Evolutionary conservation across 495 filamentous ascomycete species (phyloP).

Genomic region (Annulohypoxylon maeteangense): DNA sequence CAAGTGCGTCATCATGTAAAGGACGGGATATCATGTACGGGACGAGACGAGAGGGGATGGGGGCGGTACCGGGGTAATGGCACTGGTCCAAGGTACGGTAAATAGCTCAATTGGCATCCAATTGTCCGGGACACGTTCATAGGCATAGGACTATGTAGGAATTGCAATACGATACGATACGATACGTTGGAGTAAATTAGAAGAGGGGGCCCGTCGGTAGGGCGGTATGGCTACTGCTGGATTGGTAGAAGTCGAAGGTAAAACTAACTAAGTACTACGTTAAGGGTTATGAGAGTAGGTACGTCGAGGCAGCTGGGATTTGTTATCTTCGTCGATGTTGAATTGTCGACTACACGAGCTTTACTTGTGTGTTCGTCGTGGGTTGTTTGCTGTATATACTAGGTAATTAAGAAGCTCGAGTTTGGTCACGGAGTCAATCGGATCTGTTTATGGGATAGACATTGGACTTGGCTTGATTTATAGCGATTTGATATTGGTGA

Average conservation of each 20-base stretch:
- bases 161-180: slow-evolving; percentile 5
- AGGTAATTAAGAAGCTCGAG: not conserved
- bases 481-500: no score
- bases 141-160: slow-evolving; percentile 18
- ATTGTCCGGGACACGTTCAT: not conserved
- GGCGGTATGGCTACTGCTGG: slow-evolving; percentile 4
- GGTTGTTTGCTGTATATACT: slow-evolving; percentile 35
- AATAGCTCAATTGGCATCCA: not conserved
- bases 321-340: slow-evolving; percentile 9
- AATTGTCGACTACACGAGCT: slow-evolving; percentile 14
- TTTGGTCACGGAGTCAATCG: slow-evolving; percentile 30
- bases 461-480: not conserved
- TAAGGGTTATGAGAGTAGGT: not conserved
- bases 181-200: slow-evolving; percentile 14
- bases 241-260: slow-evolving; percentile 10
- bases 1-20: slow-evolving; percentile 89
- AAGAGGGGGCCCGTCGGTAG: not conserved
- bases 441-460: slow-evolving; percentile 8
- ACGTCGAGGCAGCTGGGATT: not conserved
- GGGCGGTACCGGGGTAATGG: not conserved
- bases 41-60: not conserved
- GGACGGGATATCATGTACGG: not conserved
- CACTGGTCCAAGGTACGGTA: not conserved
- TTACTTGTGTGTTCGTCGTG: slow-evolving; percentile 3
- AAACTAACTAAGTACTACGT: not conserved